Base-by-base conservation (phyloP, 2,329 filamentous ascomycete species). In the Fusarium caatingaense region DNA sequence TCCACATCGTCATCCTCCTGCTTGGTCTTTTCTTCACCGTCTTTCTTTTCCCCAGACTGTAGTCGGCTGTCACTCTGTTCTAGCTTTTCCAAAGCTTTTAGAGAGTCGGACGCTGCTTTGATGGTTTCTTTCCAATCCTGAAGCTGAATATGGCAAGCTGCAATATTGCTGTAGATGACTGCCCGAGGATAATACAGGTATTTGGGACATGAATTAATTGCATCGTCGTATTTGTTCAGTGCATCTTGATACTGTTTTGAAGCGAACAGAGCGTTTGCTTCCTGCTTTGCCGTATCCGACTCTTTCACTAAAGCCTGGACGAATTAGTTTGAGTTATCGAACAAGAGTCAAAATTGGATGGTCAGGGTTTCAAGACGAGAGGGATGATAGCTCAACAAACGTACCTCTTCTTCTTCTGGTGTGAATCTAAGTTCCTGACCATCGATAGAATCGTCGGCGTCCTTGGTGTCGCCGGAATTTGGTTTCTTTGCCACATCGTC, bases 121-220 rank as follows among this genome's bases (percentile, higher is more conserved):
- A 94, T 86, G 12, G 93, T 93, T 30, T 93, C 89, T 72, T 94
- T 93, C 93, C 94, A 98, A 66, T 95, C 91, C 65, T 90, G 85
- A 5, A 97, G 84, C 78, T 97, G 97, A 57, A 98, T 79, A 74
- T 97, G 89, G 77, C 94, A 97, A 12, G 94, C 95, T 3, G 95
- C 88, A 71, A 98, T 91, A 82, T 98, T 98, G 78, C 92, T 94
- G 63, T 91, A 89, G 8, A 98, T 85, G 12, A 98, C 93, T 27
- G 94, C 93, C 67, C 95, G 85, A 73, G 97, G 93, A 81, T 93
- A 97, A 78, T 95, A 90, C 27, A 97, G 87, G 78, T 97, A 97
- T 69, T 89, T 90, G 3, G 95, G 95, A 75, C 93, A 94, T 10
- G 90, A 87, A 15, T 89, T 85, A 5, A 97, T 84, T 23, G 96